Percentiles rank a stretch among this genome's conserved stretches.
Conservation (phyloP, 306 rosid species). For the Alnus glutinosa region DNA sequence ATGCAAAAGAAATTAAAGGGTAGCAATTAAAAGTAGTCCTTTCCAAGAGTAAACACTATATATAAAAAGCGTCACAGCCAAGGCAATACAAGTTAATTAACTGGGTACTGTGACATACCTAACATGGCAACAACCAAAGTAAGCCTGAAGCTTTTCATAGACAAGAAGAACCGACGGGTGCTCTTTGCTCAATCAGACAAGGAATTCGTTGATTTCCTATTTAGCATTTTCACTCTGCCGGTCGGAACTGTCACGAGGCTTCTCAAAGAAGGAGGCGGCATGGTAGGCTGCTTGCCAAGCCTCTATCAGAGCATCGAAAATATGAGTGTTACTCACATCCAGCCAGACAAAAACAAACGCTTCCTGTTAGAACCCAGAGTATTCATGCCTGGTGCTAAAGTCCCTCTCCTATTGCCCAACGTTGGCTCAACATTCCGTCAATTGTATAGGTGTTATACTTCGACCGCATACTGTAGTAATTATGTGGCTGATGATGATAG, state of each 20-base stretch:
- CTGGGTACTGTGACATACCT: no score
- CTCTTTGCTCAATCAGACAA: conserved; percentile 21
- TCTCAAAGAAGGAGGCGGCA: neutral
- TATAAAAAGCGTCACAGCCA: no score
- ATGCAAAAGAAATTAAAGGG: no score
- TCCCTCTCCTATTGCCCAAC: neutral
- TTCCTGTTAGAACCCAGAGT: neutral
- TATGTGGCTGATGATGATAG: no score
- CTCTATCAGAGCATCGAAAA: conserved; percentile 27
- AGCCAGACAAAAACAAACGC: neutral
- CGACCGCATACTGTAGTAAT: no score
- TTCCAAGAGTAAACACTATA: no score
- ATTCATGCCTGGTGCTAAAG: neutral
- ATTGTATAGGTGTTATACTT: no score
- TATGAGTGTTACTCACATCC: neutral
- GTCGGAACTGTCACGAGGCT: conserved; percentile 16
- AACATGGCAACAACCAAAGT: no score
- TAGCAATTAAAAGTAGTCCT: no score
- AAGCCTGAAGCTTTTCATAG: no score
- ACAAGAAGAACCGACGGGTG: neutral
- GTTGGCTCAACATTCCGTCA: no score
- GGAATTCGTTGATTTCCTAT: conserved; percentile 27
- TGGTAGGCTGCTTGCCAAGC: conserved; percentile 9
- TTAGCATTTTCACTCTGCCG: conserved; percentile 14
- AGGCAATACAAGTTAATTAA: no score